Conservation (phyloP, 805 yeast genomes). For the Diddensiella transvaalensis region DNA sequence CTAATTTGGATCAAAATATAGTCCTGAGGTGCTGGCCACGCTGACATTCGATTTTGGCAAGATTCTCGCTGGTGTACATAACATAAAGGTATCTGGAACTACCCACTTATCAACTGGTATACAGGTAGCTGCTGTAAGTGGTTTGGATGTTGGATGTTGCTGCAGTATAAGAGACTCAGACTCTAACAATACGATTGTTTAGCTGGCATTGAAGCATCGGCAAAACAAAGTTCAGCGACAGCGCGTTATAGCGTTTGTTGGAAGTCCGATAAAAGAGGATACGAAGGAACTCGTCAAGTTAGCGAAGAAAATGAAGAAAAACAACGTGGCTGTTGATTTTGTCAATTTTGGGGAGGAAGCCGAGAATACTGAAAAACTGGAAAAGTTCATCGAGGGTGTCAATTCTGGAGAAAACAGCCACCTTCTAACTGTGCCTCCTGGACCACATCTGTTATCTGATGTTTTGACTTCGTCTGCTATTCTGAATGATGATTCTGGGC, state of each 20-base stretch:
- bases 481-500: constrained; percentile 50
- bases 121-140: constrained; percentile 70
- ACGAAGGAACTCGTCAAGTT: constrained; percentile 72
- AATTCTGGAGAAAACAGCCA: constrained; percentile 63
- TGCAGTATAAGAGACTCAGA: not conserved
- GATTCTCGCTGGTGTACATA: constrained; percentile 78
- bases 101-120: constrained; percentile 74
- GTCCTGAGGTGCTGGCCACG: constrained; percentile 82
- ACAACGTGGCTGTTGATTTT: constrained; percentile 83
- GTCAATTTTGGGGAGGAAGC: constrained; percentile 89
- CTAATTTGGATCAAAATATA: no score
- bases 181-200: not conserved
- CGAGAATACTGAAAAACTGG: constrained; percentile 70
- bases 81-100: constrained; percentile 63
- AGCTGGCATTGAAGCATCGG: constrained; percentile 86
- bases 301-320: constrained; percentile 91
- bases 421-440: constrained; percentile 82
- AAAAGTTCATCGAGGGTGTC: constrained; percentile 68
- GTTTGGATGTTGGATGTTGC: not conserved
- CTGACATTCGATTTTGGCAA: constrained; percentile 84
- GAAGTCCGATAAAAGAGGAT: constrained; percentile 71
- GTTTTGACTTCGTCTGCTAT: constrained; percentile 74
- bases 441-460: constrained; percentile 80
- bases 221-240: constrained; percentile 91
- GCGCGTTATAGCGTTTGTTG: constrained; percentile 85